Evolutionary conservation across 192 early-diverging fungal genomes (phyloP), one percentile per base, ranked within the genome.

Genomic region (Mycoemilia scoparia): DNA sequence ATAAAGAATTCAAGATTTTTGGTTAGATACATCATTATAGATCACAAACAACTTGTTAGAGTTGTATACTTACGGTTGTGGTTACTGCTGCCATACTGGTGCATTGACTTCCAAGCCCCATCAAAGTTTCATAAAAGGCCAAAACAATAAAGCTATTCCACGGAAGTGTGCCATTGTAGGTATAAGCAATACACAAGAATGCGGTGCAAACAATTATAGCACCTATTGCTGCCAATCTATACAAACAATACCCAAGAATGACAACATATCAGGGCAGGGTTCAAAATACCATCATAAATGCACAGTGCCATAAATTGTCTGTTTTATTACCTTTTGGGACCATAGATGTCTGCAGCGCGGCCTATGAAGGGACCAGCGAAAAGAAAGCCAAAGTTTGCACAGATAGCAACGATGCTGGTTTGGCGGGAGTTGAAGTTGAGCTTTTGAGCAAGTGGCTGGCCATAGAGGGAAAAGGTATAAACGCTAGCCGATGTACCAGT

Each of bases 401-500:
- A 41, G 28, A 65, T 70, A 7, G 75, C 75, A 7, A 77, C 66
- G 16, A 69, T 34, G 39, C 71, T 76, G 28, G 55, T 62, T 41
- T 76, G 64, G 9, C 64, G 54, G 29, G 69, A 69, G 21, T 56
- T 67, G 34, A 74, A 63, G 22, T 53, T 45, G 6, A 76, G 57
- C 8, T 47, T 60, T 15, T 43, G 39, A 7, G 58, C 45, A 11
- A 73, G 40, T 18, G 55, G 46, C n/a, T 62, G 61, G 5, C 71
- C 65, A 38, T 78, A 81, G 0, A 65, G 64, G 2, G 67, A 66
- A 38, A 73, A 81, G 19, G 76, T 43, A 26, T 81, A 81, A 25
- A 77, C 59, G 0, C 75, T 78, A 22, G 75, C 78, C 0, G 67
- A 60, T 0, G 60, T 53, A 17, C 53, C 46, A 5, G 58, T 60